Base-by-base conservation (phyloP, 1,139 yeast species). In the Sugiyamaella xylanicola region DNA sequence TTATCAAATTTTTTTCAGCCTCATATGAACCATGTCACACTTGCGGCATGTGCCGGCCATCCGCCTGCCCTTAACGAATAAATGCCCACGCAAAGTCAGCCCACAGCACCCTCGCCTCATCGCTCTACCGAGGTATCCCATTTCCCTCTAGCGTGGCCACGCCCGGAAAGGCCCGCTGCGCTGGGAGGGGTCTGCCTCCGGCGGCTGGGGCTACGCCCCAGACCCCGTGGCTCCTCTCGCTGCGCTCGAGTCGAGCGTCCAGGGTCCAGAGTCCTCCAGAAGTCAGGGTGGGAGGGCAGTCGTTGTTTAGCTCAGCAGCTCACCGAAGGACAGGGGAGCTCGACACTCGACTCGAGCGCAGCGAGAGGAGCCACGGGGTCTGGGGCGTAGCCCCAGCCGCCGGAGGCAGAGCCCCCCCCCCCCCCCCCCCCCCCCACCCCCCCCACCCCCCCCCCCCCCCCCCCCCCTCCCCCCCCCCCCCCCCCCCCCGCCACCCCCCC, bases 1-100 rank as follows among this genome's bases (percentile, higher is more conserved):
- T 45, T 17, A 17, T 45, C 15, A 32, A 45, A 45, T 11, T 27
- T 15, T 15, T 15, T 27, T 43, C 37, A 32, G 37, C 37, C 37
- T 32, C 37, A 32, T 15, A 25, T 32, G 37, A 8, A 7, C 32
- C 37, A n/a, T 11, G 37, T 9, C 29, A 25, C 29, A 25, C 9
- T 25, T 25, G 29, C 29, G 29, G 29, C 29, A 9, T 25, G 8
- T 25, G 8, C 29, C 29, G 29, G 29, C 29, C 5, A 5, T 5
- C 29, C 29, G 29, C 29, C 29, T 25, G 29, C 29, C 29, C 29
- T 9, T 25, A 25, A 25, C 29, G 29, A 25, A 25, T 25, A 25
- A 25, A 25, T 5, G 8, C 5, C 29, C 29, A 9, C 29, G 8
- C 9, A 25, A 25, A 25, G 29, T 25, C 29, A 25, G 29, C 29